Evolutionary conservation across 208 protist species (phyloP).

Genomic region (Trichomonas gallinae): DNA sequence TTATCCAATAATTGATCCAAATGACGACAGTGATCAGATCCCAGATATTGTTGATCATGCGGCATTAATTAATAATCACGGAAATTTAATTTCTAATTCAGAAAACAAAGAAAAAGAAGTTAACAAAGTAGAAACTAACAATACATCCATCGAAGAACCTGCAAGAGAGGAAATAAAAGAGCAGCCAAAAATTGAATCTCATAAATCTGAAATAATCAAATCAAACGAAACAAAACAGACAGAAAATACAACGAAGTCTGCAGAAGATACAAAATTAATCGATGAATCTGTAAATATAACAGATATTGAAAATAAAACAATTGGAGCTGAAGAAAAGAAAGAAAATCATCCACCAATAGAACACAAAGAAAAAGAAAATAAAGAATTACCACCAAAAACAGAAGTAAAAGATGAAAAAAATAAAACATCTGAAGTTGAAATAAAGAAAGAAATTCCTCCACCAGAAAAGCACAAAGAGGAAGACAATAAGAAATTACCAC

Average conservation of each 20-base stretch:
- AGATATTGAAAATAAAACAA: background rate
- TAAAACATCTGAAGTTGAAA: background rate
- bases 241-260: no score
- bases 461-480: background rate
- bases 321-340: background rate
- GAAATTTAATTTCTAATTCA: no score
- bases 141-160: no score
- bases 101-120: background rate
- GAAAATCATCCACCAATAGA: background rate
- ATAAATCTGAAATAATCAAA: no score
- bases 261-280: no score
- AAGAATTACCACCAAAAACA: background rate
- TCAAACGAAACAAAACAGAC: no score
- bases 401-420: background rate
- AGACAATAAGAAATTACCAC: background rate
- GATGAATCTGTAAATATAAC: background rate
- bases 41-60: no score
- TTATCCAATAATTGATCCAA: no score
- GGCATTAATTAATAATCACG: no score
- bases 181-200: no score
- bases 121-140: background rate
- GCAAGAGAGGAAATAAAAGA: no score
- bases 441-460: background rate
- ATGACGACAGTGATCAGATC: no score
- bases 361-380: background rate